A percentile compares a stretch with the other conserved stretches of the same genome.
These are phyloP conservation scores for Medicago ruthenica DNA, from an alignment of 306 rosid species.

Conservation along the genomic window DNA sequence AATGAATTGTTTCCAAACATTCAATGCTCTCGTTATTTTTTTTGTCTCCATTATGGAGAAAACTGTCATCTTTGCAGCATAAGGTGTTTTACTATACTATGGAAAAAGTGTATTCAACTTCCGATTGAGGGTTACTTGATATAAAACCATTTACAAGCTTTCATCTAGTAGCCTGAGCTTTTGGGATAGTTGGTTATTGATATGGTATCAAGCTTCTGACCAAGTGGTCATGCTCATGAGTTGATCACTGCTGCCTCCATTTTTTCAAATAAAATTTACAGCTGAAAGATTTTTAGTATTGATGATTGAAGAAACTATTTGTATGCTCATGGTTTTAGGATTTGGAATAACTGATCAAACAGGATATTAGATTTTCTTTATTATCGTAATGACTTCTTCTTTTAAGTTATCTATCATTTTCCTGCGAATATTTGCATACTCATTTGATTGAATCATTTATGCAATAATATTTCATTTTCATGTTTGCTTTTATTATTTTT, in stretches of 20 bases:
- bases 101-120: not conserved
- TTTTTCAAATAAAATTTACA: not conserved
- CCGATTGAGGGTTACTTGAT: not conserved
- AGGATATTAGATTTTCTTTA: not conserved
- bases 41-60: not conserved
- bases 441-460: conserved; percentile 33
- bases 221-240: not conserved
- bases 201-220: not conserved
- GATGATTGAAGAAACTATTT: not conserved
- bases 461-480: not conserved
- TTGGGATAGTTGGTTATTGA: conserved; percentile 7
- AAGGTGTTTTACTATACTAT: conserved; percentile 7
- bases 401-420: not conserved
- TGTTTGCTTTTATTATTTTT: conserved; percentile 21
- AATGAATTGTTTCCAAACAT: conserved; percentile 10
- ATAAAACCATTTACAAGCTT: not conserved
- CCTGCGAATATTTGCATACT: not conserved
- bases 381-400: not conserved
- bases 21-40: not conserved
- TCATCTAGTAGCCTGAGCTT: conserved; percentile 5
- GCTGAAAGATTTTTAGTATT: conserved; percentile 18
- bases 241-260: not conserved
- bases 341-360: conserved; percentile 23
- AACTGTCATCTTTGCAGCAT: not conserved
- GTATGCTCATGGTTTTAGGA: conserved; percentile 6